Evolutionary conservation across 371 early-diverging fungal species (phyloP), one percentile per base, ranked within the genome.

Genomic region (Mortierella sp.): DNA sequence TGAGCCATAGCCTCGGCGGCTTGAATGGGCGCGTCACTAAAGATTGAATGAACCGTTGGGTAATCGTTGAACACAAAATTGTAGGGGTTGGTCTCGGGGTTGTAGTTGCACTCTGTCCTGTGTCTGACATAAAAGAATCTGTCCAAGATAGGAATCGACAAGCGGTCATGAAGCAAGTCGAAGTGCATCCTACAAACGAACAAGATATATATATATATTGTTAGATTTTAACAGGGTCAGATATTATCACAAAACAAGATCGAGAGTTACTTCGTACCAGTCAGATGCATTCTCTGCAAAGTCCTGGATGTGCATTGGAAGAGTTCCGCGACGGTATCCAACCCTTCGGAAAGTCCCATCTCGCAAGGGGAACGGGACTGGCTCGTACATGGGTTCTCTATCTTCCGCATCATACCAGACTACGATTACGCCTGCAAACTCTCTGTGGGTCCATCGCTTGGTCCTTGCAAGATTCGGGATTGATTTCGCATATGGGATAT

Each of bases 231-330:
- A 8, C 35, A 0, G 6, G 6, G 35, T 35, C 35, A 35, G 6
- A 35, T 5, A 5, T 5, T 35, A 5, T 0, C 35, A 35, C 35
- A 35, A 35, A 35, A 35, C 35, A 8, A 35, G 35, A 35, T 4
- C 37, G 26, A 22, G 8, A 5, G 22, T 45, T 2, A 8, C 28
- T 45, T 45, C 70, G 5, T 74, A 79, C 76, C 81, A 80, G 57
- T 80, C 76, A 6, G 81, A 60, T 5, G 81, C 76, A 45, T 80
- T 80, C 72, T 80, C 76, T 11, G 81, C 81, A 75, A 80, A 80
- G 64, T 80, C 81, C 24, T 80, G 81, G 20, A 80, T 75, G 39
- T 80, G 81, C 81, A 80, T 80, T 1, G 81, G 81, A 24, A 80
- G 66, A 3, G 81, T 80, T 32, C 81, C 81, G 24, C 66, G 68